phyloP scores from a whole-genome alignment of 169 alveolate species.

The Fabrea salina region DNA sequence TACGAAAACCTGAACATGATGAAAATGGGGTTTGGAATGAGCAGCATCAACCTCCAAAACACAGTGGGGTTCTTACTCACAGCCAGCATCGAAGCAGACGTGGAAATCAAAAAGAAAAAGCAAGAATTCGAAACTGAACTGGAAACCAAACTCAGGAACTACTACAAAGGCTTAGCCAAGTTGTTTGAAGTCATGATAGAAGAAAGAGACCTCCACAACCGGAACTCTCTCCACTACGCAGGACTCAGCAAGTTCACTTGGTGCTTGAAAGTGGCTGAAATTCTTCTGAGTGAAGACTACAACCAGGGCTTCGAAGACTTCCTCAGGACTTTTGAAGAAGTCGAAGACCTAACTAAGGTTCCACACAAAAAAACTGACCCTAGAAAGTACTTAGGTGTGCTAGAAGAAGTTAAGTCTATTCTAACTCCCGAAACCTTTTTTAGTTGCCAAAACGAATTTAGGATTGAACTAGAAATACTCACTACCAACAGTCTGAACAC shows the following conservation, averaged over 20 bases:
- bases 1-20: slow-evolving; percentile 41
- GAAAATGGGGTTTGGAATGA: slow-evolving; percentile 53
- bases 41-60: slow-evolving; percentile 58
- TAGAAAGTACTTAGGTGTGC: slow-evolving; percentile 43
- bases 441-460: no score
- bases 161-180: slow-evolving; percentile 34
- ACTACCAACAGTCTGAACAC: no score
- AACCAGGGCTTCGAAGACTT: slow-evolving; percentile 48
- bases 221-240: slow-evolving; percentile 72
- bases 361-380: slow-evolving; percentile 59
- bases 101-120: slow-evolving; percentile 36
- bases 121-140: slow-evolving; percentile 44
- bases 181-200: slow-evolving; percentile 3
- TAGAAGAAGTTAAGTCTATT: slow-evolving; percentile 51
- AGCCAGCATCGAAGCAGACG: slow-evolving; percentile 51
- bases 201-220: slow-evolving; percentile 26
- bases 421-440: slow-evolving; percentile 28
- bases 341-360: slow-evolving; percentile 36
- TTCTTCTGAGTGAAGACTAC: slow-evolving; percentile 50
- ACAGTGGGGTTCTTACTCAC: slow-evolving; percentile 52
- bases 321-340: slow-evolving; percentile 41
- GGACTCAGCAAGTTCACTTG: slow-evolving; percentile 67
- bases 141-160: slow-evolving; percentile 31
- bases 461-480: no score
- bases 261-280: slow-evolving; percentile 52